A percentile compares a stretch with the other conserved stretches of the same genome.
Conservation (phyloP, 805 yeast genomes). For the Barnettozyma salicaria region DNA sequence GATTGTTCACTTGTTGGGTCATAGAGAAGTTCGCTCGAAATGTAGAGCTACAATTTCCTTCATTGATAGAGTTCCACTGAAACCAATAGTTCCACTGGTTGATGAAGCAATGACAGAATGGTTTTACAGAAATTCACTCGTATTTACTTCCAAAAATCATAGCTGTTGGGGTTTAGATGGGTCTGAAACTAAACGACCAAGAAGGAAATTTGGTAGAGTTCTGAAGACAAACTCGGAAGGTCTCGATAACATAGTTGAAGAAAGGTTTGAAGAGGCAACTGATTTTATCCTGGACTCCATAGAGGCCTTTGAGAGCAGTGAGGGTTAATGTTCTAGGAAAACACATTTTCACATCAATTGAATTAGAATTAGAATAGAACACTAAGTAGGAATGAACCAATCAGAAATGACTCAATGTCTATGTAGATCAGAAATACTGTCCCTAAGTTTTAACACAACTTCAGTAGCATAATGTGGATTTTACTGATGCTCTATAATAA, state of each 20-base stretch:
- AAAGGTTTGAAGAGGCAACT: conserved; percentile 77
- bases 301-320: conserved; percentile 54
- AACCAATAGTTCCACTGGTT: conserved; percentile 76
- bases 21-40: conserved; percentile 58
- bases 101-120: conserved; percentile 90
- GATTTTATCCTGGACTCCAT: conserved; percentile 78
- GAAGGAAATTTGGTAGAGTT: conserved; percentile 89
- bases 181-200: conserved; percentile 57
- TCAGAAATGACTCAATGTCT: background rate
- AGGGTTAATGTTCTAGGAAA: background rate
- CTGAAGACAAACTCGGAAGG: conserved; percentile 68
- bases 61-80: conserved; percentile 60
- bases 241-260: conserved; percentile 68
- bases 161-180: conserved; percentile 68
- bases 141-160: conserved; percentile 71
- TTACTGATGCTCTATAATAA: no score
- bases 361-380: no score
- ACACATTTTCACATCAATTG: background rate
- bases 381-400: background rate
- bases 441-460: no score
- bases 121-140: conserved; percentile 81
- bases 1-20: conserved; percentile 81
- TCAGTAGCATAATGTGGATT: no score
- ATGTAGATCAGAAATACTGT: no score
- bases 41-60: conserved; percentile 69